Evolutionary conservation across 176 grass and related monocot species (phyloP).

Genomic region (Pontederia paniculata): DNA sequence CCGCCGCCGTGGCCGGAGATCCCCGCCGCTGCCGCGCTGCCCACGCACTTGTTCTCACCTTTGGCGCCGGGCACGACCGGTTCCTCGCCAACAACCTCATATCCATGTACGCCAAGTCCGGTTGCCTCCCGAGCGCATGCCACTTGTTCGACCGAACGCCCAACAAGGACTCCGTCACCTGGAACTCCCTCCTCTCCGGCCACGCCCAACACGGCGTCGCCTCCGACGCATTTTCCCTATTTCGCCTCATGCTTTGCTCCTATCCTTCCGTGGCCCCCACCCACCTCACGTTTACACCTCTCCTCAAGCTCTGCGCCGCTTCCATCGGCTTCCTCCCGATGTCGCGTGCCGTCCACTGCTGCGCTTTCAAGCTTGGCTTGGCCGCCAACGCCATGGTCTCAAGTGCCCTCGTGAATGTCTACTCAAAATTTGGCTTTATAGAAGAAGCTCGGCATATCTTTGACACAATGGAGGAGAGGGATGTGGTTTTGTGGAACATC

Average conservation of each 20-base stretch:
- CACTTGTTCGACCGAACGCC: conserved; percentile 16
- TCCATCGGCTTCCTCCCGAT: neutral
- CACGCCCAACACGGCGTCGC: conserved; percentile 1
- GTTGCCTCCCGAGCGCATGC: conserved; percentile 10
- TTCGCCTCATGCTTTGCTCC: conserved; percentile 12
- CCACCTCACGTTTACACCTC: conserved; percentile 11
- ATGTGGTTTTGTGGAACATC: conserved; percentile 23
- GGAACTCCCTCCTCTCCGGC: conserved; percentile 20
- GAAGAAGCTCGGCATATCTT: conserved; percentile 4
- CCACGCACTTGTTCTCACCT: conserved; percentile 11
- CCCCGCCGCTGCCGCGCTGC: neutral
- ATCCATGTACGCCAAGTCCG: conserved; percentile 9
- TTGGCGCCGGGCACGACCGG: neutral
- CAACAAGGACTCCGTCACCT: conserved; percentile 6
- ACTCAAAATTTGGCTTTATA: conserved; percentile 10
- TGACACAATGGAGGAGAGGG: conserved; percentile 14
- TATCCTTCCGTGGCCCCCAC: neutral
- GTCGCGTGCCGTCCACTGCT: conserved; percentile 10
- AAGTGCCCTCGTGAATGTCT: conserved; percentile 12
- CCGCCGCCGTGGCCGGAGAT: neutral
- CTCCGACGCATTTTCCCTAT: conserved; percentile 1
- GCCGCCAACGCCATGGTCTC: conserved; percentile 13
- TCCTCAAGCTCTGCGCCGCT: conserved; percentile 12
- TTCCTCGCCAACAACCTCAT: conserved; percentile 25
- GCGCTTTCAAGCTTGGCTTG: conserved; percentile 9